Conservation (phyloP, 148 eudicot genomes). For the Nepenthes mirabilis region DNA sequence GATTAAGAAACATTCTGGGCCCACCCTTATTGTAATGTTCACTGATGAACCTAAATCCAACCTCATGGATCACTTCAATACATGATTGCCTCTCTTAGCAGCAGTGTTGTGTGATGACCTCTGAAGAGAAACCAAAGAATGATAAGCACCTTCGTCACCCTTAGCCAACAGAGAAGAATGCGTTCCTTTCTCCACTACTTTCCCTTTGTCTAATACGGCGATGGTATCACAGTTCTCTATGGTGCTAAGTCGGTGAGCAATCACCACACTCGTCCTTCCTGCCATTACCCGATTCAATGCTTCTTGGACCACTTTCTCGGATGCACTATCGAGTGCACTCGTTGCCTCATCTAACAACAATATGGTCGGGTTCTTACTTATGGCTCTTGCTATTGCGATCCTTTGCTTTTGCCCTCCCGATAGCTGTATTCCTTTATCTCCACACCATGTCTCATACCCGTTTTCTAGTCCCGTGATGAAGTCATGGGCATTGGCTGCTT, state of each 20-base stretch:
- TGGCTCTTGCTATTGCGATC: conserved; percentile 78
- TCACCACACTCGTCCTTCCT: conserved; percentile 64
- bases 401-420: conserved; percentile 88
- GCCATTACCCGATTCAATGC: conserved; percentile 71
- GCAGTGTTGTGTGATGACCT: conserved; percentile 12
- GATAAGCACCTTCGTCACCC: conserved; percentile 56
- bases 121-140: conserved; percentile 56
- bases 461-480: conserved; percentile 50
- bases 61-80: too few relatives aligned
- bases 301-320: conserved; percentile 67
- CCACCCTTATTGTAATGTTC: too few relatives aligned
- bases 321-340: conserved; percentile 66
- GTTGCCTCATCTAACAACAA: conserved; percentile 77
- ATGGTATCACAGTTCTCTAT: conserved; percentile 57
- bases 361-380: conserved; percentile 43
- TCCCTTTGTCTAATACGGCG: conserved; percentile 65
- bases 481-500: conserved; percentile 70
- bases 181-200: conserved; percentile 58
- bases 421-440: conserved; percentile 67
- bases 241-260: conserved; percentile 74
- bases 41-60: too few relatives aligned
- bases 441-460: conserved; percentile 64
- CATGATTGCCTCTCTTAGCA: too few relatives aligned
- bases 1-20: too few relatives aligned
- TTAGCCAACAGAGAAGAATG: conserved; percentile 47